These are phyloP conservation scores for Plasmodium yoelii DNA, from an alignment of 169 alveolate species.

Conservation along the genomic window DNA sequence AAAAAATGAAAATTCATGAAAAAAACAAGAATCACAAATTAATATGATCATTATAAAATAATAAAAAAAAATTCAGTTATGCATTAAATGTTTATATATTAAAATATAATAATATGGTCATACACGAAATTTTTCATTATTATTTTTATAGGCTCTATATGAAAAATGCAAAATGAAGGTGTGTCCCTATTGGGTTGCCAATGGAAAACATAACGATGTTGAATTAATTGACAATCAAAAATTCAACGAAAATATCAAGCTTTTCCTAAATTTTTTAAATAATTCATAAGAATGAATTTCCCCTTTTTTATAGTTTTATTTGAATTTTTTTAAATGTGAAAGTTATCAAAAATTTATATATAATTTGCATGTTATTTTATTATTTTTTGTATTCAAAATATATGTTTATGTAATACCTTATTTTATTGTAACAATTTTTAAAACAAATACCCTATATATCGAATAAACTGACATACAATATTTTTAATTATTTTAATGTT, in stretches of 20 bases:
- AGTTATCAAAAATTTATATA: background rate
- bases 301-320: slow-evolving; percentile 4
- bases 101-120: too few species aligned
- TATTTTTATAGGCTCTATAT: slow-evolving; percentile 38
- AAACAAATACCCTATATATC: too few species aligned
- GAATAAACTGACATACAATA: too few species aligned
- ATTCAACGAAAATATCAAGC: slow-evolving; percentile 45
- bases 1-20: background rate
- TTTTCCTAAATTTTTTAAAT: slow-evolving; percentile 51
- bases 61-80: background rate
- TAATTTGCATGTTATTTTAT: background rate
- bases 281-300: slow-evolving; percentile 12
- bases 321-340: background rate
- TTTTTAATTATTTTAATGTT: too few species aligned
- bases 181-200: slow-evolving; percentile 68
- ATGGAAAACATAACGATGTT: slow-evolving; percentile 70
- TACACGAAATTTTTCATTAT: background rate
- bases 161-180: slow-evolving; percentile 73
- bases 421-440: too few species aligned
- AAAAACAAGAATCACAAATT: background rate
- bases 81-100: too few species aligned
- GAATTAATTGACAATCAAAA: slow-evolving; percentile 56
- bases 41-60: background rate
- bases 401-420: too few species aligned
- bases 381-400: background rate